Evolutionary conservation across 1,139 yeast species (phyloP).

Genomic region (Candida sanyaensis): DNA sequence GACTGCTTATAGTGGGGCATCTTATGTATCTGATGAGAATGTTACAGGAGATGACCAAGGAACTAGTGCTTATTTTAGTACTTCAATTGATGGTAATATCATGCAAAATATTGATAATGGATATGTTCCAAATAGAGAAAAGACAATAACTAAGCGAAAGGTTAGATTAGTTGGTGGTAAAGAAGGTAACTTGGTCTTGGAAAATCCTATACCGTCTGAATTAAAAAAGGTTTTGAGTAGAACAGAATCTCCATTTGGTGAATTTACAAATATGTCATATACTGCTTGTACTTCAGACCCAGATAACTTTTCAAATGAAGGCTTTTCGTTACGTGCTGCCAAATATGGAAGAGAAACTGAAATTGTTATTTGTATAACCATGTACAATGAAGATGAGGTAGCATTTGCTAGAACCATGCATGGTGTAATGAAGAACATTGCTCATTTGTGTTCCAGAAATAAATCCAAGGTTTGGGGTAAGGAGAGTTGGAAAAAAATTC

Average conservation of each 20-base stretch:
- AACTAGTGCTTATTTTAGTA: constrained; percentile 33
- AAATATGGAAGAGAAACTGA: constrained; percentile 88
- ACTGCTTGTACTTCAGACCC: constrained; percentile 94
- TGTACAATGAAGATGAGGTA: constrained; percentile 93
- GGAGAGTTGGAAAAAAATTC: constrained; percentile 94
- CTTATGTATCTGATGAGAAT: constrained; percentile 28
- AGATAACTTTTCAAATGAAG: constrained; percentile 74
- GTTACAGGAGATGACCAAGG: constrained; percentile 27
- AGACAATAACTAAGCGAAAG: constrained; percentile 44
- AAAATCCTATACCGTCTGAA: constrained; percentile 91
- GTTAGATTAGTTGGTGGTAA: constrained; percentile 62
- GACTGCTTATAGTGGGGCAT: constrained; percentile 40
- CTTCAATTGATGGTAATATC: constrained; percentile 47
- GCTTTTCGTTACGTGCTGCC: constrained; percentile 83
- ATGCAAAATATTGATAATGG: constrained; percentile 46
- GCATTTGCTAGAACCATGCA: constrained; percentile 91
- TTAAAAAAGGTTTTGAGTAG: constrained; percentile 75
- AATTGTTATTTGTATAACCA: constrained; percentile 84
- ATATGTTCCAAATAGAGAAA: constrained; percentile 39
- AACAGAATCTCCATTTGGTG: constrained; percentile 77
- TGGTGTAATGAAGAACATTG: constrained; percentile 87
- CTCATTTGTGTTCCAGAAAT: constrained; percentile 78
- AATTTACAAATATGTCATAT: constrained; percentile 91
- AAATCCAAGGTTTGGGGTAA: constrained; percentile 91
- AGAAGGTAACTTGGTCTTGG: constrained; percentile 80